Evolutionary conservation across 176 grass and related monocot genomes (phyloP), one percentile per base, ranked within the genome.

Genomic region (Carex littledalei): DNA sequence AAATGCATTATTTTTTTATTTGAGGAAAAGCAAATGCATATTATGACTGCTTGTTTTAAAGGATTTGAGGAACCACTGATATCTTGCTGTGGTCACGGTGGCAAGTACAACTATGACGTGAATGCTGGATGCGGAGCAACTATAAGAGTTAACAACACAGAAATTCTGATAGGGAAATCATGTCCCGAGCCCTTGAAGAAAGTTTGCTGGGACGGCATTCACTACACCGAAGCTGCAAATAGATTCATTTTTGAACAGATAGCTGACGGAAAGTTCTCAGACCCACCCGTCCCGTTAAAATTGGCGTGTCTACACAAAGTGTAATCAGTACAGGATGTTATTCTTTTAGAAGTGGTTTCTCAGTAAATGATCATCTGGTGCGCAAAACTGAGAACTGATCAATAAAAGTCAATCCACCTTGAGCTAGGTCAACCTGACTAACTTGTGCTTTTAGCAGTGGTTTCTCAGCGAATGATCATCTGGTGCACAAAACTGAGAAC

Each of bases 151-250:
- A 98, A 92, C 85, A 87, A 87, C 83, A 98, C 88, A 35, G 67
- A 83, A 75, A 86, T 98, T 54, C 18, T 93, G 52, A 15, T 90
- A 49, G 93, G 91, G 10, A 89, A 86, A 10, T 85, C 95, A 16
- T 98, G 95, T 54, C 20, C 84, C n/a, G 80, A 95, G 41, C 93
- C 93, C 16, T 85, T 63, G 37, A 97, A 77, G 84, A 86, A 92
- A 86, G 91, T 94, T 60, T 92, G 84, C 87, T 97, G 94, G 94
- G 94, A 97, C 64, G 94, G 94, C 32, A 86, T 92, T 58, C 94
- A 97, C 92, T 97, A 90, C 81, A 92, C 92, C 0, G 90, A 97
- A 88, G 92, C 92, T 0, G 94, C 92, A 13, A 97, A 97, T 88
- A 94, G 89, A 79, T 97, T 90, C 29, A 88, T 97, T 72, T 97